These are phyloP conservation scores for Laetiporus sulphureus DNA, from an alignment of 1,284 basidiomycete genomes.

Conservation along the genomic window DNA sequence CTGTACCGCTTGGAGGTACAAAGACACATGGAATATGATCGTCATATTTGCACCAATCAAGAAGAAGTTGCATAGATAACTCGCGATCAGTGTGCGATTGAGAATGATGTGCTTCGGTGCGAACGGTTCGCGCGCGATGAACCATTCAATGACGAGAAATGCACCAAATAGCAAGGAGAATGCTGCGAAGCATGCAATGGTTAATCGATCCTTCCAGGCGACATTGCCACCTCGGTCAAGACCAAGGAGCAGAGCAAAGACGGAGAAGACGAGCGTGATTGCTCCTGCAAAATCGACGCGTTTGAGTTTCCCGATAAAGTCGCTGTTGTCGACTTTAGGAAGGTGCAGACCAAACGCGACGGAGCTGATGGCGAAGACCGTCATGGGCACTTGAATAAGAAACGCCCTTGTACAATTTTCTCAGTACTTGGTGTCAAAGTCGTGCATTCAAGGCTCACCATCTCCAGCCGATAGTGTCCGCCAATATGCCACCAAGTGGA, in stretches of 20 bases:
- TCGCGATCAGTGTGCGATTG: slow-evolving; percentile 42
- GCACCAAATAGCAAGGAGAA: slow-evolving; percentile 15
- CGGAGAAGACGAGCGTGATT: slow-evolving; percentile 39
- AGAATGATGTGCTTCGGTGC: slow-evolving; percentile 48
- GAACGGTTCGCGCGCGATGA: slow-evolving; percentile 49
- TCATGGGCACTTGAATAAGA: slow-evolving; percentile 49
- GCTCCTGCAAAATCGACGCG: slow-evolving; percentile 57
- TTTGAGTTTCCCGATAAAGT: slow-evolving; percentile 40
- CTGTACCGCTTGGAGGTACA: slow-evolving; percentile 53
- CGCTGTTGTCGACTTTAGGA: slow-evolving; percentile 31
- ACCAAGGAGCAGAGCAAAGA: slow-evolving; percentile 49
- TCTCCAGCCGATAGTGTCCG: slow-evolving; percentile 59
- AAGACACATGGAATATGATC: slow-evolving; percentile 45
- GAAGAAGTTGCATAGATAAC: slow-evolving; percentile 55
- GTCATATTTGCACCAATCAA: slow-evolving; percentile 37
- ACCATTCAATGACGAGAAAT: slow-evolving; percentile 32
- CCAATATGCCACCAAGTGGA: slow-evolving; percentile 50
- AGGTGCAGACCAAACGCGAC: slow-evolving; percentile 44
- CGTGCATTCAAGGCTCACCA: slow-evolving; percentile 32
- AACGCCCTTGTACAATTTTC: slow-evolving; percentile 37
- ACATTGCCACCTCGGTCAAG: slow-evolving; percentile 54
- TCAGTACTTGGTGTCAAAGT: neutral
- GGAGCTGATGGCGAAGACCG: slow-evolving; percentile 43
- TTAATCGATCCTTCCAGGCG: slow-evolving; percentile 39
- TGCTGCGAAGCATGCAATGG: slow-evolving; percentile 20